A percentile compares a stretch with the other conserved stretches of the same genome.
Evolutionary conservation across 805 yeast species (phyloP).

Genomic region (Barnettozyma pratensis): DNA sequence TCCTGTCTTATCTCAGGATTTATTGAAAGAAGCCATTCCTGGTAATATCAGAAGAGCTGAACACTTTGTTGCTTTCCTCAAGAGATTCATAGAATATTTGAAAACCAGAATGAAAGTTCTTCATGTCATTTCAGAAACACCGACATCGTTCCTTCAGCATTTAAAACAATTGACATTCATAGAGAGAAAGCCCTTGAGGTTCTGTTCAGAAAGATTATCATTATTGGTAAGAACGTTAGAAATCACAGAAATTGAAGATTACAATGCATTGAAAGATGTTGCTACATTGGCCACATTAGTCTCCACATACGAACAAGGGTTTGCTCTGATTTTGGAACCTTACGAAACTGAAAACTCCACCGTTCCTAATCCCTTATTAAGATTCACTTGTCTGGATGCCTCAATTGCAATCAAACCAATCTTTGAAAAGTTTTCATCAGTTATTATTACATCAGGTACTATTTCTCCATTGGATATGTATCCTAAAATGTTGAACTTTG

Average conservation of each 20-base stretch:
- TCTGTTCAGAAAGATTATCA: conserved; percentile 88
- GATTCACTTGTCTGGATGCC: conserved; percentile 94
- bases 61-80: conserved; percentile 89
- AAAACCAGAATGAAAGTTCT: conserved; percentile 97
- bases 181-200: conserved; percentile 84
- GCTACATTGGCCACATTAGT: conserved; percentile 96
- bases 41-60: conserved; percentile 97
- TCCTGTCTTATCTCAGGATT: conserved; percentile 81
- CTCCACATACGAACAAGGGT: conserved; percentile 92
- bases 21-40: conserved; percentile 89
- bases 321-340: conserved; percentile 88
- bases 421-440: conserved; percentile 87
- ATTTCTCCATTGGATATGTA: conserved; percentile 98
- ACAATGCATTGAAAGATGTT: conserved; percentile 87
- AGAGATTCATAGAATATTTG: conserved; percentile 87
- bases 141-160: conserved; percentile 87
- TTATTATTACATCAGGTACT: conserved; percentile 95
- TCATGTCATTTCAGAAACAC: conserved; percentile 97
- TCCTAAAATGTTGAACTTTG: conserved; percentile 92
- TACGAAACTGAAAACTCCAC: conserved; percentile 90
- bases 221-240: conserved; percentile 86
- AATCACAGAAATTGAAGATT: conserved; percentile 83
- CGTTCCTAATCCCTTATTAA: conserved; percentile 92
- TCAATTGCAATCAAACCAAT: conserved; percentile 97
- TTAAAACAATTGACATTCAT: conserved; percentile 89